Percentiles rank a stretch among this genome's conserved stretches.
Conservation (phyloP, 2,329 filamentous ascomycete species). For the Nemania bipapillata region DNA sequence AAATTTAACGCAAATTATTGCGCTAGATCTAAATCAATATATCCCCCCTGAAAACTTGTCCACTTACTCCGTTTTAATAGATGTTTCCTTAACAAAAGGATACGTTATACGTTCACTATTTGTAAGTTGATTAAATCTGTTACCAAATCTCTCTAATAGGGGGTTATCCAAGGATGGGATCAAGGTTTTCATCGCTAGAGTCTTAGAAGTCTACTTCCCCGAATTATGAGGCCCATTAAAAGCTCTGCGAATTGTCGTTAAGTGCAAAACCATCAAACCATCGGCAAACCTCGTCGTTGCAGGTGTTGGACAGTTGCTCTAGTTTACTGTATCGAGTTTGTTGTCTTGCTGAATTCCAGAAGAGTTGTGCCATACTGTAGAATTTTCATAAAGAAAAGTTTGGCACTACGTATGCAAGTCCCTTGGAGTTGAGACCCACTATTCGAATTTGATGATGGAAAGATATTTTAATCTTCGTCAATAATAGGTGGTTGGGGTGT, state of each 20-base stretch:
- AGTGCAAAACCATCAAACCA: neutral
- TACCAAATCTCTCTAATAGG: conserved; percentile 35
- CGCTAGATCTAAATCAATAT: no score
- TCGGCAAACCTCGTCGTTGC: neutral
- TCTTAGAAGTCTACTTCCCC: neutral
- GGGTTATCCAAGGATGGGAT: conserved; percentile 32
- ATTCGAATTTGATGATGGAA: neutral
- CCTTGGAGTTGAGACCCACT: neutral
- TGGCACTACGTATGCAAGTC: neutral
- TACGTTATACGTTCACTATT: no score
- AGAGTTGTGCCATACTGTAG: neutral
- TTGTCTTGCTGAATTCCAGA: neutral
- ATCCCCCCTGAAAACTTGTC: no score
- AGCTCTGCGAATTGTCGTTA: neutral
- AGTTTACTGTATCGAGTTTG: neutral
- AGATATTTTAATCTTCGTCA: neutral
- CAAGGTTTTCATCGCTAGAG: conserved; percentile 18
- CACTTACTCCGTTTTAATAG: no score
- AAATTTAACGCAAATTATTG: no score
- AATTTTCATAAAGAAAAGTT: neutral
- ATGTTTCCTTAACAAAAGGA: no score
- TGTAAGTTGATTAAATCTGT: conserved; percentile 30
- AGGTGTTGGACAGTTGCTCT: neutral
- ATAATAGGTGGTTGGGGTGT: neutral
- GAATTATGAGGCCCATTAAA: neutral